Conservation (phyloP, 768 basidiomycete species). For the Lactarius akahatsu region DNA sequence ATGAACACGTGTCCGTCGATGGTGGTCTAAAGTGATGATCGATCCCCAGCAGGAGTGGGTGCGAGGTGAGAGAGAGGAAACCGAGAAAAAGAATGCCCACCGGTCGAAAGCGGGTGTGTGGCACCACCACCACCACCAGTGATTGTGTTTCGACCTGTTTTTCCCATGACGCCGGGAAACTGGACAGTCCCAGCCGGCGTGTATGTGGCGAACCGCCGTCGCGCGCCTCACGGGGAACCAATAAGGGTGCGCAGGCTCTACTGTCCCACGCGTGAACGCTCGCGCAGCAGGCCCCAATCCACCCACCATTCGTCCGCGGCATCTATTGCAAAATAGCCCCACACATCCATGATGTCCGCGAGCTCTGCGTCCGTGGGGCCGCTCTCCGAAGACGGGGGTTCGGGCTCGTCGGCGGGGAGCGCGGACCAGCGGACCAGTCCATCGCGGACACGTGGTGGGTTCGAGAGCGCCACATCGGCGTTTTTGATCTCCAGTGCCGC, state of each 20-base stretch:
- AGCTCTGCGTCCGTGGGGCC: slow-evolving; percentile 18
- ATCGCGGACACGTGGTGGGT: slow-evolving; percentile 13
- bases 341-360: slow-evolving; percentile 23
- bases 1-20: neutral
- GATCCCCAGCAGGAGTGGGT: neutral
- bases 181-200: neutral
- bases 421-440: slow-evolving; percentile 18
- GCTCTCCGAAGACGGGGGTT: slow-evolving; percentile 2
- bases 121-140: neutral
- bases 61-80: neutral
- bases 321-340: slow-evolving; percentile 26
- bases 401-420: neutral
- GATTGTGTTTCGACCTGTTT: neutral
- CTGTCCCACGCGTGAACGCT: slow-evolving; percentile 7
- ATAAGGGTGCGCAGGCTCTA: neutral
- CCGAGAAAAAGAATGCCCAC: neutral
- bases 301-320: slow-evolving; percentile 30
- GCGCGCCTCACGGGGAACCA: neutral
- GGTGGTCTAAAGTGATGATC: neutral
- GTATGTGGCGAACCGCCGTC: no score
- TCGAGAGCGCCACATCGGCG: slow-evolving; percentile 4
- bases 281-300: slow-evolving; percentile 27
- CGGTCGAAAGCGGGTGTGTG: neutral
- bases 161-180: neutral
- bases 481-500: slow-evolving; percentile 12